Evolutionary conservation across 2,329 filamentous ascomycete genomes (phyloP), one percentile per base, ranked within the genome.

Genomic region (Bimuria novae-zelandiae): DNA sequence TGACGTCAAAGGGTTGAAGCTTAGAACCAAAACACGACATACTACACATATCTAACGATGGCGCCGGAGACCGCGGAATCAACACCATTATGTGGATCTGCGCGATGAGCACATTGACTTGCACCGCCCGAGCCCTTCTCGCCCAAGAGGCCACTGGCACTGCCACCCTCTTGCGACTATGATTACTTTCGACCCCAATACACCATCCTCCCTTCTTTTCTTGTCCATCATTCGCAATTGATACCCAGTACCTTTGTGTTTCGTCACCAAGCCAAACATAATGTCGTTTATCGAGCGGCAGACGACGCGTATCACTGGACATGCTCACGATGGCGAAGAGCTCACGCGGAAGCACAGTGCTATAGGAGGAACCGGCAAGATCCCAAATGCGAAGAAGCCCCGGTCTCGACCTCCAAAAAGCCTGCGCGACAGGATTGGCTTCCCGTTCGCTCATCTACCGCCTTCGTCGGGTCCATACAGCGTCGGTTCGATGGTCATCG

Each of bases 401-500:
- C 79, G 80, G 52, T 69, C 74, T 12, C 74, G 80, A 36, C 76
- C 78, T 8, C 77, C 80, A 0, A 69, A 70, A 30, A 75, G 76
- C 19, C 57, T 80, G n/a, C 75, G 80, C 30, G 80, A 84, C 57
- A 75, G 77, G 41, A 58, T 79, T 4, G 64, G 73, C 5, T 75
- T 82, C 21, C 64, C 76, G 0, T 76, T 76, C 47, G 65, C 76
- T 27, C 70, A 76, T 6, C 60, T 84, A 3, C 80, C 81, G 4
- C 74, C 74, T 7, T 80, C 82, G 37, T 79, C 80, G 4, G 81
- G 81, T 0, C 80, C 80, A 0, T 83, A 84, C 60, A 76, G 71
- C 19, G 71, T 70, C n/a, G 65, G 64, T 1, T 67, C 61, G n/a
- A 82, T 84, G 77, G 80, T 83, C 49, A 77, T 84, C 33, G 82